Conservation (phyloP, 2,329 filamentous ascomycete species). For the Arthrinium phaeospermum region DNA sequence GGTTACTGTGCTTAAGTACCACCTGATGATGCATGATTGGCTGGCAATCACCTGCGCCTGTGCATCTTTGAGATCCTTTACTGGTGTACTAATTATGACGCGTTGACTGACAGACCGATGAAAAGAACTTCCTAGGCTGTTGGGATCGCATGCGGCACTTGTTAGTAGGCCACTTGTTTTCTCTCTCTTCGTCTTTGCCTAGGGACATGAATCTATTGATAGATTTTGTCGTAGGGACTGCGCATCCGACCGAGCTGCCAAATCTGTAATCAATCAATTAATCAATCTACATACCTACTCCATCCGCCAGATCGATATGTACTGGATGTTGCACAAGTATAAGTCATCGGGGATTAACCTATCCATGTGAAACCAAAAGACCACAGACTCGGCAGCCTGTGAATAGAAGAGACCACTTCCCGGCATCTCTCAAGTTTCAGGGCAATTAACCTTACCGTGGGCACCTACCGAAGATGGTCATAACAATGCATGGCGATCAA, state of each 20-base stretch:
- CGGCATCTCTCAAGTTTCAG: neutral
- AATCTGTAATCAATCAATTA: neutral
- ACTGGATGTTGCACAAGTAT: neutral
- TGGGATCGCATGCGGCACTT: no score
- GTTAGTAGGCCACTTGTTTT: neutral
- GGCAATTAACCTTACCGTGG: slow-evolving; percentile 1
- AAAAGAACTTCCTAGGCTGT: neutral
- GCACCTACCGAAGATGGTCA: neutral
- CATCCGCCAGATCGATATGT: neutral
- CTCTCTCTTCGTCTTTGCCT: neutral
- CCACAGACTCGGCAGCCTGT: neutral
- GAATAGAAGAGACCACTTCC: neutral
- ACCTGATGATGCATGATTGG: slow-evolving; percentile 2
- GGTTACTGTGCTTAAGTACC: slow-evolving; percentile 7
- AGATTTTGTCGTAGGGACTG: neutral
- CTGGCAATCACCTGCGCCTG: neutral
- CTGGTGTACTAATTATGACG: slow-evolving; percentile 9
- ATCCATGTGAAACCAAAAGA: slow-evolving; percentile 3
- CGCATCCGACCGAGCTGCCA: neutral
- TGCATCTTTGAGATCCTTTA: slow-evolving; percentile 3
- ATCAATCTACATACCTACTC: no score
- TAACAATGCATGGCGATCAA: neutral
- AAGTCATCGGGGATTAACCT: slow-evolving; percentile 1
- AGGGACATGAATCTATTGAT: neutral
- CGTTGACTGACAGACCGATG: neutral